Evolutionary conservation across 441 rosid genomes (phyloP), one percentile per base, ranked within the genome.

Genomic region (Bocquillonia castaneifolia): DNA sequence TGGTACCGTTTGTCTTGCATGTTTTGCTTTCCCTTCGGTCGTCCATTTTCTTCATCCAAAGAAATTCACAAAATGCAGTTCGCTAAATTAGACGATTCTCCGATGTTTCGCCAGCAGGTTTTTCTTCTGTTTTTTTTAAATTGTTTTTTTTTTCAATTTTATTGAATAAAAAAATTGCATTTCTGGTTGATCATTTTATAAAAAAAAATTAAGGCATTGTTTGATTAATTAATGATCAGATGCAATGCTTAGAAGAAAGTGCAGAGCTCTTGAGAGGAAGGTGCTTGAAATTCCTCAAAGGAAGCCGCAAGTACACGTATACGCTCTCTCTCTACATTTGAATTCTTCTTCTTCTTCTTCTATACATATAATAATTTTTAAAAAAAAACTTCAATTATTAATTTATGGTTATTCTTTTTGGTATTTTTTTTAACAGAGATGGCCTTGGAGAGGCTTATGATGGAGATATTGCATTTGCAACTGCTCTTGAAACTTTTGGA

Each of bases 21-120:
- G n/a, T n/a, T n/a, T n/a, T n/a, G n/a, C n/a, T n/a, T n/a, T n/a
- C n/a, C n/a, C n/a, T n/a, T n/a, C n/a, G n/a, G n/a, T n/a, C n/a
- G n/a, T n/a, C n/a, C n/a, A n/a, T 4, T 42, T 53, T 48, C 42
- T n/a, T 31, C 42, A 1, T 56, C 31, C 77, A 18, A 44, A 71
- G 64, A 36, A 36, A 9, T 50, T 57, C 73, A 63, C 51, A 76
- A 66, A 71, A 95, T 95, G 99, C 90, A 85, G 79, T 95, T 95
- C 85, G 68, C 91, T 3, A 95, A 90, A 86, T 96, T 95, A 71
- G 99, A 95, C 74, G 99, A 95, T 86, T 95, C 99, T 80, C 98
- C 99, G 68, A 95, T 95, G 99, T 91, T 95, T 77, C 96, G 99
- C 73, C 92, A 95, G 80, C 98, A 92, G 98, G 97, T 94, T 25